Evolutionary conservation across 257 asterid species (phyloP), one percentile per base, ranked within the genome.

Genomic region (Nicotiana tomentosiformis): DNA sequence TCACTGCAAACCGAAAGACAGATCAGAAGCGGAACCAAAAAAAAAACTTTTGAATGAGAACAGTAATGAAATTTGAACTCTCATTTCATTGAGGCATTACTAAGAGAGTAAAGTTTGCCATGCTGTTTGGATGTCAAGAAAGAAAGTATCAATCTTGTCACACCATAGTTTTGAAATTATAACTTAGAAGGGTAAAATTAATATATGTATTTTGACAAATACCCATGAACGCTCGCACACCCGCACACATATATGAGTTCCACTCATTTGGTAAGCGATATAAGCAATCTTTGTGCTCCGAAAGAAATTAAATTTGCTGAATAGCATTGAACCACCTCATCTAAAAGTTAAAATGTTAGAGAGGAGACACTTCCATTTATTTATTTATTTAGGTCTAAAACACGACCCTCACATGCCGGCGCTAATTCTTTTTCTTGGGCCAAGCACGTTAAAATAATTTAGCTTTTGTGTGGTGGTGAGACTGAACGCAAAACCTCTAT

Each of bases 1-100:
- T 88, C 90, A 86, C 93, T 91, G 85, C 81, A 86, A 80, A 82
- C 32, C 8, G 67, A 84, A 20, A 64, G 77, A n/a, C 35, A 68
- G 76, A 46, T 74, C 8, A 61, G 66, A 17, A 84, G 66, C 65
- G 43, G 76, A 8, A 46, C 49, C 49, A 67, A 26, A 17, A 43
- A 14, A 23, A 35, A 77, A 26, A 74, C 53, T 83, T 33, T 67
- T 68, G 2, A 43, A 68, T 18, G 18, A 15, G 20, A 56, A 30
- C 49, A 67, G 17, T 55, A 20, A 7, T 58, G 61, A 11, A 12
- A 46, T 74, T 74, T 15, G 64, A 74, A 74, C 43, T 74, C 26
- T 74, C 64, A 51, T 17, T 74, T 51, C 46, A 49, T 26, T 26
- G 80, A 74, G 64, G 23, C 53, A 74, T 15, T 26, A 65, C 39